Conservation (phyloP, 1,139 yeast species). For the Scheffersomyces titani region DNA sequence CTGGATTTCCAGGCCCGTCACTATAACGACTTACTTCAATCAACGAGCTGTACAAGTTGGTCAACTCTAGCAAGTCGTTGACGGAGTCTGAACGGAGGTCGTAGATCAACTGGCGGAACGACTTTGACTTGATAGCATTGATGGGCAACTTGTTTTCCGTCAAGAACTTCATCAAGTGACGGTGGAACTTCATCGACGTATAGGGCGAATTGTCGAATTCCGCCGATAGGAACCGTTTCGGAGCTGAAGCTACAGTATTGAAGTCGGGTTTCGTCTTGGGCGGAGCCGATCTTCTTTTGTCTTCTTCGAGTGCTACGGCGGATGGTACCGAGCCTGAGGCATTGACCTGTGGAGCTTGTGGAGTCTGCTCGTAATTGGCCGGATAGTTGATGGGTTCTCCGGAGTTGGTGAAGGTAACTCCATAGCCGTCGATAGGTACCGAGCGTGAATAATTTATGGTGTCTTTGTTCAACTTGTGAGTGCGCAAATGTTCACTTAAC, state of each 20-base stretch:
- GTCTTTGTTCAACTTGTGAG: constrained; percentile 49
- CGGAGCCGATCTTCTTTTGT: constrained; percentile 4
- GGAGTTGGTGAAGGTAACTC: constrained; percentile 31
- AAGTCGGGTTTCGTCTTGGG: constrained; percentile 2
- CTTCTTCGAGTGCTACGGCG: constrained; percentile 4
- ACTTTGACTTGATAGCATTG: constrained; percentile 47
- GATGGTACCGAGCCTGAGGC: constrained; percentile 5
- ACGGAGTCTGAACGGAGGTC: constrained; percentile 53
- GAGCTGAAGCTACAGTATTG: constrained; percentile 1
- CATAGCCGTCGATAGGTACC: constrained; percentile 41
- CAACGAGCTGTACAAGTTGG: constrained; percentile 45
- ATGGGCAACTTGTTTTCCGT: constrained; percentile 55
- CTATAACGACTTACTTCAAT: constrained; percentile 41
- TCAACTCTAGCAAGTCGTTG: constrained; percentile 47
- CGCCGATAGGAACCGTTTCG: constrained; percentile 25
- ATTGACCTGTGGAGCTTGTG: constrained; percentile 2
- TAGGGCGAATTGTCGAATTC: constrained; percentile 48
- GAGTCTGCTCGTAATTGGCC: constrained; percentile 8
- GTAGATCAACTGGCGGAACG: constrained; percentile 53
- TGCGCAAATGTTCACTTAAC: constrained; percentile 55
- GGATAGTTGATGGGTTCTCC: constrained; percentile 27
- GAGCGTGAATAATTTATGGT: constrained; percentile 37
- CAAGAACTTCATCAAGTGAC: constrained; percentile 51
- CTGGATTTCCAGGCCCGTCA: constrained; percentile 7
- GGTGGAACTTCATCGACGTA: constrained; percentile 49